phyloP scores from a whole-genome alignment of 2,329 filamentous ascomycete species.

The Claviceps capensis region DNA sequence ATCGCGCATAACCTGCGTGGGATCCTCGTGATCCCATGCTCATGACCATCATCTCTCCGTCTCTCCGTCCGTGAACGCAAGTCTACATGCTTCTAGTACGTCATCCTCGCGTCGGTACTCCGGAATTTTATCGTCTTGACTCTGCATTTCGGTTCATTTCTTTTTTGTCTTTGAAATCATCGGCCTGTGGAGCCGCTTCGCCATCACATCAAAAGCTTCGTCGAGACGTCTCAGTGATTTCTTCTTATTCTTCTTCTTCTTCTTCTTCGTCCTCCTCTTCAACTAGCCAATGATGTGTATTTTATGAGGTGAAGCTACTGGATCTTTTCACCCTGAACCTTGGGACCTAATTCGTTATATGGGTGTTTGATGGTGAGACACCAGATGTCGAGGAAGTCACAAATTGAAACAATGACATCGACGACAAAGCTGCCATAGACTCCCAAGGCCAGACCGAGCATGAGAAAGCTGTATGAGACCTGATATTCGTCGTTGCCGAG shows the following conservation, averaged over 20 bases:
- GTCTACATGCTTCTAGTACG: neutral
- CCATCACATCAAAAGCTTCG: neutral
- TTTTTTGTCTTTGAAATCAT: neutral
- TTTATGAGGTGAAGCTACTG: constrained; percentile 8
- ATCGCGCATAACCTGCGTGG: neutral
- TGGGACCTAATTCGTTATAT: constrained; percentile 29
- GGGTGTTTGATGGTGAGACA: constrained; percentile 93
- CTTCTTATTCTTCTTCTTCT: no score
- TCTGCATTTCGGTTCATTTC: neutral
- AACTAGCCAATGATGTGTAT: neutral
- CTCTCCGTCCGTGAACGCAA: neutral
- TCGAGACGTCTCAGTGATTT: neutral
- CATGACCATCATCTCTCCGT: neutral
- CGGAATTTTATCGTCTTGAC: neutral
- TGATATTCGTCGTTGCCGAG: constrained; percentile 72
- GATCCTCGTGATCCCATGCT: neutral
- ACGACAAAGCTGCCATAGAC: constrained; percentile 97
- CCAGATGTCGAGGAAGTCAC: constrained; percentile 97
- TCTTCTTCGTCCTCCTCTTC: no score
- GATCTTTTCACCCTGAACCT: constrained; percentile 27
- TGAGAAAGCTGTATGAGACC: constrained; percentile 80
- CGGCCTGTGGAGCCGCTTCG: neutral
- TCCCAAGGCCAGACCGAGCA: constrained; percentile 70
- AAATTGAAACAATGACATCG: constrained; percentile 94
- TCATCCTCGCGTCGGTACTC: neutral